These are phyloP conservation scores for Yamadazyma triangularis DNA, from an alignment of 1,139 yeast genomes.

Conservation along the genomic window DNA sequence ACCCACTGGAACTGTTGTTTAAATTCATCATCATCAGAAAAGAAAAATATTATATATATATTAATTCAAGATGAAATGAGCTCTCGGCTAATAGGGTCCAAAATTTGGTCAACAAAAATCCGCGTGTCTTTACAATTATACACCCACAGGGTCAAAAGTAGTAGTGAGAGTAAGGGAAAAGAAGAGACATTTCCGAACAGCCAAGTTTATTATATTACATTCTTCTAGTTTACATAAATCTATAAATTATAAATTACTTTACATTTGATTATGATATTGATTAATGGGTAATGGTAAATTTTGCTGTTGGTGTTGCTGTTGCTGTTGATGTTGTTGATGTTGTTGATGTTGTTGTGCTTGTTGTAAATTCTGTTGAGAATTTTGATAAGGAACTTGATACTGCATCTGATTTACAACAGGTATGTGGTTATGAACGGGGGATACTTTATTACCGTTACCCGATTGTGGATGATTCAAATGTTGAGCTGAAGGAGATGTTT, in stretches of 20 bases:
- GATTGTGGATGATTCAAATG: not conserved
- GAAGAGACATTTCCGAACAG: not conserved
- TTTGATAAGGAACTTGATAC: slow-evolving; percentile 4
- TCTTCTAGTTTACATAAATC: not conserved
- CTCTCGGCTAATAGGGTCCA: slow-evolving; percentile 2
- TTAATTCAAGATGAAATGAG: not conserved
- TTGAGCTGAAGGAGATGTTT: not conserved
- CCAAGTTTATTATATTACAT: slow-evolving; percentile 3
- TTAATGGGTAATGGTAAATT: slow-evolving; percentile 2
- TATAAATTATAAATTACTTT: slow-evolving; percentile 2
- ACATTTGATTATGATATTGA: slow-evolving; percentile 12
- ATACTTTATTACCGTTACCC: not conserved
- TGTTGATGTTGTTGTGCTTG: slow-evolving; percentile 7
- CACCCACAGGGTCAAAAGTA: not conserved
- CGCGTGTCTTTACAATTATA: not conserved
- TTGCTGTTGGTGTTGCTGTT: slow-evolving; percentile 6
- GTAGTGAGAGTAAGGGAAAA: not conserved
- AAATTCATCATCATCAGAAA: slow-evolving; percentile 18
- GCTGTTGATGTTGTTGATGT: slow-evolving; percentile 6
- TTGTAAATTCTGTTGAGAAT: slow-evolving; percentile 6
- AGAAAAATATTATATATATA: slow-evolving; percentile 1
- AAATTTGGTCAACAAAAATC: slow-evolving; percentile 1
- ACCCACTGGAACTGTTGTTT: slow-evolving; percentile 21
- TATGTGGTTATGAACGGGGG: not conserved
- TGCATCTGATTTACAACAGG: slow-evolving; percentile 4